Percentiles rank a stretch among this genome's conserved stretches.
These are phyloP conservation scores for Hypomontagnella submonticulosa DNA, from an alignment of 495 filamentous ascomycete genomes.

Conservation along the genomic window DNA sequence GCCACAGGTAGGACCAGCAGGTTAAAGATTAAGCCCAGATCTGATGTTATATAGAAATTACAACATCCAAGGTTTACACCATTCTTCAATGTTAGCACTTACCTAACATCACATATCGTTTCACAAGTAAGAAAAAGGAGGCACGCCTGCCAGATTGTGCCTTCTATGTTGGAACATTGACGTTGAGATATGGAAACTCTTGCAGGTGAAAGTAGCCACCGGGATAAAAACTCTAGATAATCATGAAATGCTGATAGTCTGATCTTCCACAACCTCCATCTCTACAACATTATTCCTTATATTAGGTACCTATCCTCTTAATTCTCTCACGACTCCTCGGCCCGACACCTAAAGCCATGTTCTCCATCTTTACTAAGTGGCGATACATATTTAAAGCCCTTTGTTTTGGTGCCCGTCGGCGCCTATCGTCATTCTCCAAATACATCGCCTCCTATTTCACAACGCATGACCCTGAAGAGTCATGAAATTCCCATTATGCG, in stretches of 20 bases:
- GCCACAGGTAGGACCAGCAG: too few species aligned
- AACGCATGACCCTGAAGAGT: constrained; percentile 23
- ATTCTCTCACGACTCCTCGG: background rate
- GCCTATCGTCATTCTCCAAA: constrained; percentile 29
- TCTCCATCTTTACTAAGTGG: constrained; percentile 29
- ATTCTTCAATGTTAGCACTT: too few species aligned
- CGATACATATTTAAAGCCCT: constrained; percentile 36
- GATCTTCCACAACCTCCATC: background rate
- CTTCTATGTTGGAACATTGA: too few species aligned
- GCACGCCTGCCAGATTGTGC: too few species aligned
- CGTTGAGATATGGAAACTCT: too few species aligned
- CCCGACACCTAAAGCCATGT: constrained; percentile 30
- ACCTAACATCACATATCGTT: background rate
- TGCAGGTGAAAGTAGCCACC: too few species aligned
- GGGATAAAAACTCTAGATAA: background rate
- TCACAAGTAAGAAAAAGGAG: too few species aligned
- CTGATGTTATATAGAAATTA: too few species aligned
- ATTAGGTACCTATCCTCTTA: constrained; percentile 13
- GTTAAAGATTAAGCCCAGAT: too few species aligned
- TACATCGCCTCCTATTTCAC: constrained; percentile 26
- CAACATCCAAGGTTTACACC: too few species aligned
- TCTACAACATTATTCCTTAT: constrained; percentile 10
- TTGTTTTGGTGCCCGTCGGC: constrained; percentile 27
- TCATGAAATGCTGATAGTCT: too few species aligned
- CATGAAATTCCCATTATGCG: constrained; percentile 32